Base-by-base conservation (phyloP, 2,329 filamentous ascomycete genomes). In the Monosporascus sp. region DNA sequence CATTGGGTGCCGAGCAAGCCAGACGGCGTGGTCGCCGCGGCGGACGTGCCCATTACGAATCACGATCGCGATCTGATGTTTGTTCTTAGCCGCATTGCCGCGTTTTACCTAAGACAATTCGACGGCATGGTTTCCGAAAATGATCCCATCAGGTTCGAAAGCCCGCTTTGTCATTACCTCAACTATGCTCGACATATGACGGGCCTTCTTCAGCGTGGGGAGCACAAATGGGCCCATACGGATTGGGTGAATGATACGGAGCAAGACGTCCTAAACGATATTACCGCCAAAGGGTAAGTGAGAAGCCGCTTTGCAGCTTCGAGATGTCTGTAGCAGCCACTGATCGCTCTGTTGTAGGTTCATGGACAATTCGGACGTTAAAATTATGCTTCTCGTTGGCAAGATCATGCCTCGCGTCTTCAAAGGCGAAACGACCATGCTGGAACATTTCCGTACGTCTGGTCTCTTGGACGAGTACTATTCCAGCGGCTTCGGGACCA, bases 371-470 rank as follows among this genome's bases (percentile, higher is more conserved):
- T 51, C 51, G 3, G 59, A 61, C 25, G 49, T 62, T 6, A 34
- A 51, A 15, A 56, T 60, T 6, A 57, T 60, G 57, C 53, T 52
- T 15, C 48, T 58, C 22, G 58, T 60, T 37, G 59, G 59, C 3
- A 9, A 17, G 3, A 18, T 51, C 4, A 56, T 61, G 47, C 54
- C 57, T 1, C 34, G 42, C 2, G 57, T 58, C 5, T 41, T 61
- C 34, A 17, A 11, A 1, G 59, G 59, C 2, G 51, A 56, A n/a
- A 52, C 47, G 1, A 56, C 51, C 2, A 60, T 60, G 53, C 39
- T 60, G 4, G 57, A 59, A 31, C 25, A 59, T 15, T 54, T 60
- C 17, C 57, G 54, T 8, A 50, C 41, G 15, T 36, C 38, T 47
- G 56, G 50, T 17, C 37, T 61, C 25, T 50, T 61, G 1, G 56